Base-by-base conservation (phyloP, 257 asterid genomes). In the Jaltomata sinuosa region DNA sequence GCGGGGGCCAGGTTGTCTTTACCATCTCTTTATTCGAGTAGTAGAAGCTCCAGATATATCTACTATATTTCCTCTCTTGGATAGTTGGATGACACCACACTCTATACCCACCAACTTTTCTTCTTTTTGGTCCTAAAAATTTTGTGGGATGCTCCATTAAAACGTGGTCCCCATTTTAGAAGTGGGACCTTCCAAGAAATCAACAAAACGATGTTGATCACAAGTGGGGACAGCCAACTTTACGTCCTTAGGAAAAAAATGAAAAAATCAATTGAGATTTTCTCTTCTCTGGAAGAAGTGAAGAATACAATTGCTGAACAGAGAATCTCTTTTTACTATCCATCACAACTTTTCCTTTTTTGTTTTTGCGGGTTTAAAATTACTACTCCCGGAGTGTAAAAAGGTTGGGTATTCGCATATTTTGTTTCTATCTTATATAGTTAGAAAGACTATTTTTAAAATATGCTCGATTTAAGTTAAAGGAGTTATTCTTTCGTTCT, bases 1-100 rank as follows among this genome's bases (percentile, higher is more conserved):
- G 94, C 88, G 86, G 89, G 91, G 90, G 91, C 87, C 92, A 86
- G 86, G 84, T 76, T 86, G 82, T 87, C 90, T 65, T 38, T 85
- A 88, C 38, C 62, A 21, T 71, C 34, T 82, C 79, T 34, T 78
- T 82, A 57, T 87, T 68, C 77, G 86, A 64, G 76, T 64, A 49
- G 21, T 29, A 52, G n/a, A 40, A 42, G 9, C 80, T 47, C 45
- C 18, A n/a, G n/a, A n/a, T n/a, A n/a, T n/a, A n/a, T n/a, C n/a
- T n/a, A n/a, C n/a, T n/a, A 47, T 45, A 45, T 84, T 84, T 74
- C 55, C 34, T 27, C 57, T 83, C 55, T 53, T 6, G 50, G 64
- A 45, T 34, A 27, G 54, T 5, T 47, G 14, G 47, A 67, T 67
- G 25, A 67, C 76, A 32, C 14, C 76, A 67, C 47, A 67, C 45